phyloP scores from a whole-genome alignment of 805 yeast genomes.

The Kurtzmaniella fragi region DNA sequence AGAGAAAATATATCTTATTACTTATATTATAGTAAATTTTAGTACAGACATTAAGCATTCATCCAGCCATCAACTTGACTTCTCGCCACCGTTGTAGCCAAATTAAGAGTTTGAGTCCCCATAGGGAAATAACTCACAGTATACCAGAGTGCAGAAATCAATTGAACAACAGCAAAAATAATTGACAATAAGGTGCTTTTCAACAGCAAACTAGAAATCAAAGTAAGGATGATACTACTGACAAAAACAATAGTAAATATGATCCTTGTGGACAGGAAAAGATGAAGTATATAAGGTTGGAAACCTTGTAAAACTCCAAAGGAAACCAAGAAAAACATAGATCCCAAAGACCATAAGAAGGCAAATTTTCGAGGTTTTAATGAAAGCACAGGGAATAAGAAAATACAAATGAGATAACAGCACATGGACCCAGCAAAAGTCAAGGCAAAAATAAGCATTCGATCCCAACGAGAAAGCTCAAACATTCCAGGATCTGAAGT shows the following conservation, averaged over 20 bases:
- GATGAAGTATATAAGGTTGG: slow-evolving; percentile 34
- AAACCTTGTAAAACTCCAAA: slow-evolving; percentile 43
- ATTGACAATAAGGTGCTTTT: slow-evolving; percentile 35
- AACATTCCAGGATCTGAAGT: slow-evolving; percentile 40
- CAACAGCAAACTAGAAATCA: slow-evolving; percentile 31
- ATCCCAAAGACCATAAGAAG: slow-evolving; percentile 43
- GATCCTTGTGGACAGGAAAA: slow-evolving; percentile 38
- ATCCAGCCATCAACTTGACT: slow-evolving; percentile 43
- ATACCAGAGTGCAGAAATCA: slow-evolving; percentile 39
- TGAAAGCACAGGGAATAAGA: slow-evolving; percentile 37
- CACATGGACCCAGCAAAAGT: slow-evolving; percentile 39
- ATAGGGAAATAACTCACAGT: slow-evolving; percentile 45
- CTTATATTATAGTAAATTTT: no score
- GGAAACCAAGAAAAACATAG: slow-evolving; percentile 40
- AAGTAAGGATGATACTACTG: slow-evolving; percentile 36
- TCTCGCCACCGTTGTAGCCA: slow-evolving; percentile 40
- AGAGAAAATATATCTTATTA: background rate
- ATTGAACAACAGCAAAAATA: slow-evolving; percentile 36
- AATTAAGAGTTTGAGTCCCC: slow-evolving; percentile 39
- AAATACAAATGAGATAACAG: slow-evolving; percentile 39
- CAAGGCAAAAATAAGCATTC: slow-evolving; percentile 41
- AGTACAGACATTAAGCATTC: slow-evolving; percentile 24
- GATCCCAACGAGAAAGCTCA: slow-evolving; percentile 42
- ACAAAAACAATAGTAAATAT: slow-evolving; percentile 33
- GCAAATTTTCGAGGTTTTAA: slow-evolving; percentile 43